A percentile compares a stretch with the other conserved stretches of the same genome.
phyloP scores from a whole-genome alignment of 2,329 filamentous ascomycete genomes.

The Cytospora piceae region DNA sequence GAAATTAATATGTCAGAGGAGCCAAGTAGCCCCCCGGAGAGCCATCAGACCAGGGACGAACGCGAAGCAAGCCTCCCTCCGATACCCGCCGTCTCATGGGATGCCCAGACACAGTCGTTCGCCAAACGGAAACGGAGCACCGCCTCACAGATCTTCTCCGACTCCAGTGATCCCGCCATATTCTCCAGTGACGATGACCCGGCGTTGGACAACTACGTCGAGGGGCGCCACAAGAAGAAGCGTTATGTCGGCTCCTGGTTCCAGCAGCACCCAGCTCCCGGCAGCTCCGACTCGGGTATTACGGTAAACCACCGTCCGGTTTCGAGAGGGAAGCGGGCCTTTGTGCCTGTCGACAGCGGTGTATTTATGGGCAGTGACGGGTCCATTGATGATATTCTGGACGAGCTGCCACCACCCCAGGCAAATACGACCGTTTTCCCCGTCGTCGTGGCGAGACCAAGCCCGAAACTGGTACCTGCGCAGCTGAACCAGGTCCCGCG shows the following conservation, averaged over 20 bases:
- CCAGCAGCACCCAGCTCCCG: constrained; percentile 57
- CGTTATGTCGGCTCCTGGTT: constrained; percentile 71
- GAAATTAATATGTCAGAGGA: constrained; percentile 44
- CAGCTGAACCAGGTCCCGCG: constrained; percentile 14
- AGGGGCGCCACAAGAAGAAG: constrained; percentile 61
- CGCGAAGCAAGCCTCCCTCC: constrained; percentile 46
- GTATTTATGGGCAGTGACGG: constrained; percentile 68
- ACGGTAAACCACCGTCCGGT: constrained; percentile 30
- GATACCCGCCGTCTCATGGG: constrained; percentile 45
- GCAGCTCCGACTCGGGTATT: constrained; percentile 31
- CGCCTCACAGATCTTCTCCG: constrained; percentile 48
- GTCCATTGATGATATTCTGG: constrained; percentile 50
- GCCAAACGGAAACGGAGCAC: constrained; percentile 46
- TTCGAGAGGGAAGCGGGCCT: constrained; percentile 50
- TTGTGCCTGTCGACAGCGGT: constrained; percentile 67
- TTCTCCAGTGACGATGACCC: constrained; percentile 77
- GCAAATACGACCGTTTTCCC: constrained; percentile 11
- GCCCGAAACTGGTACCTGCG: not conserved
- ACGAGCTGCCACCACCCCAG: constrained; percentile 37
- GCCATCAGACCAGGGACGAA: not conserved
- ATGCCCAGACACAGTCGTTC: constrained; percentile 45
- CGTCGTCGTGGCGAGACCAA: not conserved
- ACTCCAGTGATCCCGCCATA: constrained; percentile 71
- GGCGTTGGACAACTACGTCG: constrained; percentile 65
- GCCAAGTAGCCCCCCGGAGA: not conserved